Percentiles rank a stretch among this genome's conserved stretches.
These are phyloP conservation scores for Asclepias syriaca DNA, from an alignment of 257 asterid genomes.

Conservation along the genomic window DNA sequence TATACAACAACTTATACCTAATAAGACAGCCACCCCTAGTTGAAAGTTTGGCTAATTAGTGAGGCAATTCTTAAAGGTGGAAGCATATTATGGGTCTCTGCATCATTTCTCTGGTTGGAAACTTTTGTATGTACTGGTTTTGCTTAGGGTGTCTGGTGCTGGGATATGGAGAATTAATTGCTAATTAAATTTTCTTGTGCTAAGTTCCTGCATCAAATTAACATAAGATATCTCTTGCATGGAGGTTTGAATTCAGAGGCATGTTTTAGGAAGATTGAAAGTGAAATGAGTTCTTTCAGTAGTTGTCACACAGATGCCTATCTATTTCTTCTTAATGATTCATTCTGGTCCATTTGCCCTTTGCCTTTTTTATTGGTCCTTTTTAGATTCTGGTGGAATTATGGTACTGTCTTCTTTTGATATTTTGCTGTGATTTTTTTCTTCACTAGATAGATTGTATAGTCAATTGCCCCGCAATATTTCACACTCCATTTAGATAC, in stretches of 20 bases:
- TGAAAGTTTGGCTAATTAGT: neutral
- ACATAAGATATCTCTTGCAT: neutral
- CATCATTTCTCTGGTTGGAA: neutral
- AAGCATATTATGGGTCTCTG: neutral
- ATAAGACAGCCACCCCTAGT: no score
- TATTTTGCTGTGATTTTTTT: neutral
- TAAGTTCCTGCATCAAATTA: neutral
- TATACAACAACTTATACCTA: no score
- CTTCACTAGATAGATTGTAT: neutral
- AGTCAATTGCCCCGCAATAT: neutral
- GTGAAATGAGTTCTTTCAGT: neutral
- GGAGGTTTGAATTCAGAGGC: neutral
- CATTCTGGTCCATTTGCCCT: neutral
- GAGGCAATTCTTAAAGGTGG: neutral
- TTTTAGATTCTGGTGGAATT: neutral
- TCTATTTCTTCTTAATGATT: neutral
- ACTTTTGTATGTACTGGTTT: neutral
- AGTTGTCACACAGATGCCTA: neutral
- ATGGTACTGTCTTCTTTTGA: neutral
- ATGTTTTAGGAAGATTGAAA: neutral
- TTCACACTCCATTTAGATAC: neutral
- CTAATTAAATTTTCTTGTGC: neutral
- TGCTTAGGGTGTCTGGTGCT: neutral
- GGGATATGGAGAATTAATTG: neutral
- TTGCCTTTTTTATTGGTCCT: neutral